Evolutionary conservation across 352 stramenopile genomes (phyloP), one percentile per base, ranked within the genome.

Genomic region (Lagenidium giganteum): DNA sequence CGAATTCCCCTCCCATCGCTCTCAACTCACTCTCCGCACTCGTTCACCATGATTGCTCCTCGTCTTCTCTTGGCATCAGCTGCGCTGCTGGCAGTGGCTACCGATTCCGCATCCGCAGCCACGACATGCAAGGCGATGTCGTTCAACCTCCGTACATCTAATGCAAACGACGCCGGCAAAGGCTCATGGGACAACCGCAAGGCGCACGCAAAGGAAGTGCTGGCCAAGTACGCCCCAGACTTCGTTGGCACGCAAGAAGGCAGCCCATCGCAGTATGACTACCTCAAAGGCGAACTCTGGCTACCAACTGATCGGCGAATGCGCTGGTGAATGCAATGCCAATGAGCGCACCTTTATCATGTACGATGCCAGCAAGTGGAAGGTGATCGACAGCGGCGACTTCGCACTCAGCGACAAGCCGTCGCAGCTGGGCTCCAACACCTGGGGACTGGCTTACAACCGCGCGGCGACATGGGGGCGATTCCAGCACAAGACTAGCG

Each of bases 381-480:
- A 31, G 34, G 22, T 35, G 38, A 20, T 52, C 13, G 29, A 31
- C 4, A 17, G 30, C 8, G 44, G 44, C 21, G 36, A 43, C 36
- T 31, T 43, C 28, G 36, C 36, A 8, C 36, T 43, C 11, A 30
- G 42, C 23, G 36, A 30, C 36, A 31, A 14, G 8, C 36, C 36
- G 24, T 14, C 8, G 12, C 8, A 43, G 21, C 24, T 43, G 12
- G 44, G 44, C 38, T 27, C 32, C 30, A 52, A 52, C 31, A 31
- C 44, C 13, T 61, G 47, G 47, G 46, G 52, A 14, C 28, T 61
- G 21, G 39, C 13, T 8, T 57, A 52, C 41, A 49, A 61, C 42
- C 52, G 52, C 25, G 30, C 18, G 23, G 35, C 29, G 14, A 47
- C 39, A 5, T 61, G 47, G 47, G 52, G 52, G 13, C 52, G 52